Evolutionary conservation across 1,139 yeast genomes (phyloP).

Genomic region (Taphrina confusa): DNA sequence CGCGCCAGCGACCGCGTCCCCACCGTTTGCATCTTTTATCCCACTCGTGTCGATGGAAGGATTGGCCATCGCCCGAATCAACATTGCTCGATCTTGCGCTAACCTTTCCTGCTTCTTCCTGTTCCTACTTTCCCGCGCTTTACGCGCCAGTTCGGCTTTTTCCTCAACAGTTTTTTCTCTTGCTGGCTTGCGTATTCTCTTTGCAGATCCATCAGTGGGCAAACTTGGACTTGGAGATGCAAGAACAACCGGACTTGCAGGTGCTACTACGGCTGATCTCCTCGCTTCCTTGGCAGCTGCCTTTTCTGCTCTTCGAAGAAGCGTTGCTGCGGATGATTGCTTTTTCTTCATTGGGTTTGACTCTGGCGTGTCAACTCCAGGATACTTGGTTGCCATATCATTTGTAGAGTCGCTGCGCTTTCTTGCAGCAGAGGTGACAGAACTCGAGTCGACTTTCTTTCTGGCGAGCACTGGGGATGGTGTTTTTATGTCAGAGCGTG

Average conservation of each 20-base stretch:
- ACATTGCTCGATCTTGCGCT: slow-evolving; percentile 11
- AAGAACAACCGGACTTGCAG: not conserved
- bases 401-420: too few relatives aligned
- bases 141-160: slow-evolving; percentile 14
- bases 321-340: not conserved
- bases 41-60: slow-evolving; percentile 5
- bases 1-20: not conserved
- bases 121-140: slow-evolving; percentile 12
- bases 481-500: not conserved
- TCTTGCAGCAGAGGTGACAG: too few relatives aligned
- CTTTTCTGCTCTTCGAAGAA: not conserved
- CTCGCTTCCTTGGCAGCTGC: not conserved
- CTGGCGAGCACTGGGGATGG: slow-evolving; percentile 3
- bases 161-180: slow-evolving; percentile 19
- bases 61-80: slow-evolving; percentile 8
- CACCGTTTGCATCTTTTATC: not conserved
- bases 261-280: not conserved
- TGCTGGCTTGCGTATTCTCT: slow-evolving; percentile 8
- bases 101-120: slow-evolving; percentile 6
- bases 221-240: not conserved
- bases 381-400: too few relatives aligned
- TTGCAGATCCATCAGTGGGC: not conserved
- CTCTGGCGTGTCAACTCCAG: not conserved
- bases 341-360: not conserved
- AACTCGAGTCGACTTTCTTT: too few relatives aligned